Evolutionary conservation across 768 basidiomycete species (phyloP), one percentile per base, ranked within the genome.

Genomic region (Leccinum longicurvipes): DNA sequence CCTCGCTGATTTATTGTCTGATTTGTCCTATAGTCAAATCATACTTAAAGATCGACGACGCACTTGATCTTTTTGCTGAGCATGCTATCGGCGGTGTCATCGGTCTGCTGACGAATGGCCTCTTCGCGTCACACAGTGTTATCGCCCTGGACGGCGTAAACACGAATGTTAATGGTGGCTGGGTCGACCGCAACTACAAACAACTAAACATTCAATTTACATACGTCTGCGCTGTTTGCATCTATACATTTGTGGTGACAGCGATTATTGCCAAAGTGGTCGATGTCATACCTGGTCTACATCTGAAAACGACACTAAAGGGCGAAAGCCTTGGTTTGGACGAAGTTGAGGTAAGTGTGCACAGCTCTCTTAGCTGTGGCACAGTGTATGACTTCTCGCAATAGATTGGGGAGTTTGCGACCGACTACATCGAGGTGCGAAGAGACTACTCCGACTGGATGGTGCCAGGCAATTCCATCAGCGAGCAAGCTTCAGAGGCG

Each of bases 11-110:
- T 44, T 6, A 4, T 24, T 24, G 12, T 55, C 51, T 72, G 25
- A 71, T 39, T n/a, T 24, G 4, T 28, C 17, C 28, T 19, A 1
- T 60, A 90, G 87, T 87, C 23, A 90, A 91, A 72, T 80, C 81
- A 60, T 64, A 88, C 31, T 57, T 93, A 52, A 73, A 76, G 17
- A 81, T 93, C 53, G 94, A 97, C 67, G 94, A 96, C 65, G 85
- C 92, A 0, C 85, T 97, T 49, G 94, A 98, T 78, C 81, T 94
- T 45, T 95, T 93, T 68, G 93, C 93, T 17, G 86, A 91, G 64
- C 94, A 97, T 76, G 94, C 87, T 34, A 74, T 95, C 39, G 92
- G 91, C 7, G 91, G 92, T 24, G 82, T 91, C 39, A 72, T 90
- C 50, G 93, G 91, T 42, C 77, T 90, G 15, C 67, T 91, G 47